These are phyloP conservation scores for Carex arenaria DNA, from an alignment of 202 grass and related monocot genomes.

Conservation along the genomic window DNA sequence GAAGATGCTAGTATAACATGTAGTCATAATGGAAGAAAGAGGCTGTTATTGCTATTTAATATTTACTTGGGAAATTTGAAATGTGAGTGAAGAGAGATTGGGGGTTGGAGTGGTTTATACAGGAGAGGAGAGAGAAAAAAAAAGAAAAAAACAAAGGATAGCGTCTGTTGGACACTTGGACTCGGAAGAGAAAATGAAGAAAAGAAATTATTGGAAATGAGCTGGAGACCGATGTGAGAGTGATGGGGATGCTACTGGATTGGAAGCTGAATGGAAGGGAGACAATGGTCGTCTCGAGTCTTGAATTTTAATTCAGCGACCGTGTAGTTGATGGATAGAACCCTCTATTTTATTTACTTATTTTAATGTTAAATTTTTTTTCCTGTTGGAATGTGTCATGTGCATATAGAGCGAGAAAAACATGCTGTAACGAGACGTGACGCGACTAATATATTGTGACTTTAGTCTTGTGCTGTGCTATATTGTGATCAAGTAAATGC, in stretches of 20 bases:
- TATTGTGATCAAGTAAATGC: too few species aligned
- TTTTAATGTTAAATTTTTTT: background rate
- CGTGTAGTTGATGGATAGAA: too few species aligned
- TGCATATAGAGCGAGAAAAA: too few species aligned
- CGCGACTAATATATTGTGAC: too few species aligned
- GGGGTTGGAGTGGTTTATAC: constrained; percentile 28
- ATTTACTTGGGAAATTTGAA: background rate
- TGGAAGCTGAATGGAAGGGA: background rate
- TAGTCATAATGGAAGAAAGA: constrained; percentile 12
- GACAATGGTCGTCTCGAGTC: background rate
- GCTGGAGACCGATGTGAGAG: constrained; percentile 49
- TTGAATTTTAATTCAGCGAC: background rate
- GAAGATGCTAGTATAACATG: background rate
- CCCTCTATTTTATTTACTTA: background rate
- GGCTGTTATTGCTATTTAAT: too few species aligned
- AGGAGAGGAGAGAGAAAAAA: background rate
- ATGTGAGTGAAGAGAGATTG: background rate
- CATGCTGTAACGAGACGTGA: too few species aligned
- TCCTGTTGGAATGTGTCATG: background rate
- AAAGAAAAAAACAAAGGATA: too few species aligned
- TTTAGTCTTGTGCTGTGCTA: too few species aligned
- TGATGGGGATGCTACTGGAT: background rate
- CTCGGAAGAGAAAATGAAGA: background rate
- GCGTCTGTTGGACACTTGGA: constrained; percentile 8
- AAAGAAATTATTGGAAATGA: constrained; percentile 32